Percentiles rank a stretch among this genome's conserved stretches.
Conservation (phyloP, 2,329 filamentous ascomycete species). For the Camptophora hylomeconis region DNA sequence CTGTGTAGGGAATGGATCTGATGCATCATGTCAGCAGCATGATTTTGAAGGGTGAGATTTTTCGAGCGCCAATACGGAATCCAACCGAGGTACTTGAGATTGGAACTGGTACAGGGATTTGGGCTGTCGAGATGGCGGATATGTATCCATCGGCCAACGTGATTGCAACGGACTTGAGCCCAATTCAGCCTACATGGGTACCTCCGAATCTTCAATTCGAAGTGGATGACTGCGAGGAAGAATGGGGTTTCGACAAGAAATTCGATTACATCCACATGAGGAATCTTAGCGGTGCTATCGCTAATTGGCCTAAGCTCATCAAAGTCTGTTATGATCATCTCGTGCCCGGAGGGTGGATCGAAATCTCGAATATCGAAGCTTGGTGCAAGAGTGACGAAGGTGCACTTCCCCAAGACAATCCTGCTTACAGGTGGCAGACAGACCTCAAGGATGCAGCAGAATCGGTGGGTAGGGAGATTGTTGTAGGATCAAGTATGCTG, state of each 20-base stretch:
- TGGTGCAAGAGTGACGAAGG: slow-evolving; percentile 20
- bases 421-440: slow-evolving; percentile 9
- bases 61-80: slow-evolving; percentile 22
- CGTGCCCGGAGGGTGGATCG: slow-evolving; percentile 20
- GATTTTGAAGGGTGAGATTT: slow-evolving; percentile 20
- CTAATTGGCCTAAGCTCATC: slow-evolving; percentile 19
- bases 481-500: neutral
- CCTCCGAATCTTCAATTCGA: slow-evolving; percentile 24
- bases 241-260: slow-evolving; percentile 20
- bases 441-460: slow-evolving; percentile 8
- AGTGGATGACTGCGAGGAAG: slow-evolving; percentile 23
- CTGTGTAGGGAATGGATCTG: slow-evolving; percentile 22
- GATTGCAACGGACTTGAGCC: slow-evolving; percentile 35
- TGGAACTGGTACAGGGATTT: slow-evolving; percentile 45
- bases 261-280: slow-evolving; percentile 23
- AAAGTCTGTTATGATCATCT: slow-evolving; percentile 17
- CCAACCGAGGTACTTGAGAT: slow-evolving; percentile 40
- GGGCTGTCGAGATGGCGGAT: slow-evolving; percentile 26
- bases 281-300: slow-evolving; percentile 24
- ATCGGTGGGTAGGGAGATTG: slow-evolving; percentile 5
- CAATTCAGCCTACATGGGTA: slow-evolving; percentile 35
- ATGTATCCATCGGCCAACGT: slow-evolving; percentile 27
- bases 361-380: slow-evolving; percentile 20
- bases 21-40: slow-evolving; percentile 9
- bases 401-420: slow-evolving; percentile 14